Evolutionary conservation across 495 filamentous ascomycete species (phyloP).

Genomic region (Xanthoparmelia taractica): DNA sequence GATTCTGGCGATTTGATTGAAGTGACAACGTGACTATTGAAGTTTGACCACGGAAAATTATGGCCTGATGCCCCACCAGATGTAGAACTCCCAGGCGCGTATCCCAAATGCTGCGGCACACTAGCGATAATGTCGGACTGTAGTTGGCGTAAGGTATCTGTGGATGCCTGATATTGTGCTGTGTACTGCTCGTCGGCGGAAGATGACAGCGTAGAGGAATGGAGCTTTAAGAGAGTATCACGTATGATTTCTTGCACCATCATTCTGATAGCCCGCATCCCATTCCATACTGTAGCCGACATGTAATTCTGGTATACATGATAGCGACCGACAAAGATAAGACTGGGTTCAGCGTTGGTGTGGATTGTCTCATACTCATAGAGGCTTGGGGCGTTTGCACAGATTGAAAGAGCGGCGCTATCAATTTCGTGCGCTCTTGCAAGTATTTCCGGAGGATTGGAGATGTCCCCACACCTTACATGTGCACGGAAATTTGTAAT

Average conservation of each 20-base stretch:
- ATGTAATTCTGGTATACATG: background rate
- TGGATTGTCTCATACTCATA: background rate
- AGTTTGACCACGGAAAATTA: background rate
- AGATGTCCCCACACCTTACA: background rate
- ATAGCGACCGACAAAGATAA: background rate
- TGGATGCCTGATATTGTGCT: background rate
- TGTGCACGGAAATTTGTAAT: background rate
- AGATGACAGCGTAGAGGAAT: background rate
- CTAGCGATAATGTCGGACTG: background rate
- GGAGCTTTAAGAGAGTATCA: background rate
- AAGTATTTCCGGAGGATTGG: background rate
- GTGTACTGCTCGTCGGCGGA: background rate
- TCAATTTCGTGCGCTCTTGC: background rate
- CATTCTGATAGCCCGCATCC: background rate
- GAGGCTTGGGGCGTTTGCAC: background rate
- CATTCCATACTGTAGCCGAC: background rate
- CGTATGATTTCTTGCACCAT: background rate
- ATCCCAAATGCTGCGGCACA: constrained; percentile 6
- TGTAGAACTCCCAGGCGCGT: background rate
- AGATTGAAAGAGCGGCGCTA: background rate
- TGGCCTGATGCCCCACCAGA: background rate
- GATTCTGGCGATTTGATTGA: background rate
- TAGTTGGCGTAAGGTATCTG: background rate
- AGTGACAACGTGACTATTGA: background rate
- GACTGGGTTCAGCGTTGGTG: background rate